Conservation (phyloP, 2,329 filamentous ascomycete genomes). For the Colletotrichum sp. region DNA sequence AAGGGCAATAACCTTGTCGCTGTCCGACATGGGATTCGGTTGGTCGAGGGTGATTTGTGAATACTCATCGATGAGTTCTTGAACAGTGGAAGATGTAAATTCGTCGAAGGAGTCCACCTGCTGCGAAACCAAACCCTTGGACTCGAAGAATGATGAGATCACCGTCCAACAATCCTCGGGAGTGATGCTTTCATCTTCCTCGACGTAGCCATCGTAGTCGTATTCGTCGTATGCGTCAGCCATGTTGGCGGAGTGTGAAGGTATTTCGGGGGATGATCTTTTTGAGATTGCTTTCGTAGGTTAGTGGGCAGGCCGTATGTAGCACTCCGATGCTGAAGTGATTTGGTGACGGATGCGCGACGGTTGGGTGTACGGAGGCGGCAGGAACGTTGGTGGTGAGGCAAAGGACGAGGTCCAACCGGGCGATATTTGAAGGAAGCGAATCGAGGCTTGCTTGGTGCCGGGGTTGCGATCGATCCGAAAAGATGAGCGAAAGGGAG, state of each 20-base stretch:
- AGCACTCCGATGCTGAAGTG: neutral
- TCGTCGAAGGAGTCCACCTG: conserved; percentile 99
- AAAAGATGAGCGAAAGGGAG: neutral
- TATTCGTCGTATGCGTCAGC: conserved; percentile 62
- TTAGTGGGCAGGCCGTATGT: neutral
- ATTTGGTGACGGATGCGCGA: neutral
- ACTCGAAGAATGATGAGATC: conserved; percentile 95
- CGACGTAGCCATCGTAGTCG: conserved; percentile 71
- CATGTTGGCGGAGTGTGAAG: conserved; percentile 41
- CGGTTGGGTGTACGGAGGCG: neutral
- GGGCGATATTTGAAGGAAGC: neutral
- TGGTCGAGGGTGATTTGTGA: conserved; percentile 92
- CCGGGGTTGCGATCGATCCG: conserved; percentile 7
- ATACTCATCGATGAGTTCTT: conserved; percentile 93
- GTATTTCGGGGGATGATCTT: neutral
- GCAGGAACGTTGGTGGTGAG: neutral
- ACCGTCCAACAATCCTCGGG: conserved; percentile 99
- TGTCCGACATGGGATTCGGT: conserved; percentile 77
- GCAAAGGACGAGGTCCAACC: neutral
- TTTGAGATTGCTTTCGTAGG: neutral
- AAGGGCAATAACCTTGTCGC: conserved; percentile 82
- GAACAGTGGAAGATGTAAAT: conserved; percentile 92
- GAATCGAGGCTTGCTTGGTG: neutral
- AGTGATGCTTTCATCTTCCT: conserved; percentile 78
- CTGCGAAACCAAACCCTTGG: conserved; percentile 94